Conservation (phyloP, 129 eudicot species). For the Flaveria bidentis region DNA sequence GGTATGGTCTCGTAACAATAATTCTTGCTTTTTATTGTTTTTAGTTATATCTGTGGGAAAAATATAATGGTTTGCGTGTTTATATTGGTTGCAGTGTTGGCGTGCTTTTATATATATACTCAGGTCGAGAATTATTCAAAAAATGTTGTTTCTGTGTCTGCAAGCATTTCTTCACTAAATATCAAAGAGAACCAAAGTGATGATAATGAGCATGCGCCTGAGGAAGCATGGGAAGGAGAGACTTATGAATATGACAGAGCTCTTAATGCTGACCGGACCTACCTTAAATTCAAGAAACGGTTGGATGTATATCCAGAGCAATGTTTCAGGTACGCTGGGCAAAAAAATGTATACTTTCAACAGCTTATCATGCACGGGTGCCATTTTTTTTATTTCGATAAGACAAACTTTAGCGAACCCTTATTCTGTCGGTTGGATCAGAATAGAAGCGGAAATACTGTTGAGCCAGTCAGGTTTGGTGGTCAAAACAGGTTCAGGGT, state of each 20-base stretch:
- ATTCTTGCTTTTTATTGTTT: not conserved
- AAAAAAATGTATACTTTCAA: not conserved
- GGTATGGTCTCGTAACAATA: constrained; percentile 38
- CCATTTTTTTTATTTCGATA: not conserved
- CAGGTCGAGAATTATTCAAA: constrained; percentile 54
- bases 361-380: not conserved
- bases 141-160: constrained; percentile 38
- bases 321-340: constrained; percentile 71
- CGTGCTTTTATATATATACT: constrained; percentile 75
- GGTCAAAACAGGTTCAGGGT: not conserved
- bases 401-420: constrained; percentile 3
- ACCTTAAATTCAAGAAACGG: constrained; percentile 93
- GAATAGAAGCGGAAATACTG: not conserved
- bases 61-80: constrained; percentile 8
- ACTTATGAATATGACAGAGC: constrained; percentile 85
- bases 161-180: constrained; percentile 41
- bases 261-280: constrained; percentile 80
- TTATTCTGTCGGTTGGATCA: not conserved
- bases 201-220: constrained; percentile 43
- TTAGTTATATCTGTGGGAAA: not conserved
- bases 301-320: constrained; percentile 83
- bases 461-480: not conserved
- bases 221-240: constrained; percentile 84
- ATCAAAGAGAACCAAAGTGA: constrained; percentile 43
- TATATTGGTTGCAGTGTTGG: constrained; percentile 67